Evolutionary conservation across 2,329 filamentous ascomycete species (phyloP).

Genomic region (Shiraia bambusicola): DNA sequence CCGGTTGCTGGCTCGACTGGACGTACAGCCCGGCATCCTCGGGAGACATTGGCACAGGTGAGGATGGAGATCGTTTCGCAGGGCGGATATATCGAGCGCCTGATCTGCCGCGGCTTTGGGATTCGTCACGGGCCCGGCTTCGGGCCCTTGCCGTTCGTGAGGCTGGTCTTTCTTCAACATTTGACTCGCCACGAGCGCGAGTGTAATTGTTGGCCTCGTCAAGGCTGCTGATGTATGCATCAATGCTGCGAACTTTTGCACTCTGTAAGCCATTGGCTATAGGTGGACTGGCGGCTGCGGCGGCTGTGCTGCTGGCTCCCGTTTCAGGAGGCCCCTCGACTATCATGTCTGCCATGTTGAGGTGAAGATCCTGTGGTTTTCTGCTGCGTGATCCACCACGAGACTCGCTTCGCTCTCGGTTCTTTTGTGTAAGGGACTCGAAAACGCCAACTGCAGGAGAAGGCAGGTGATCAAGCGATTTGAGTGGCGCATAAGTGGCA

Average conservation of each 20-base stretch:
- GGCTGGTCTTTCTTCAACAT: constrained; percentile 49
- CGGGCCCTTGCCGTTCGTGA: constrained; percentile 51
- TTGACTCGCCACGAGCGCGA: constrained; percentile 41
- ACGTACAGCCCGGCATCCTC: constrained; percentile 65
- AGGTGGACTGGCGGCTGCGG: constrained; percentile 48
- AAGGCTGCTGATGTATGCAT: constrained; percentile 84
- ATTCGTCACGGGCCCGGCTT: constrained; percentile 57
- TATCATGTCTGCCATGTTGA: constrained; percentile 49
- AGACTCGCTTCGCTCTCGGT: constrained; percentile 49
- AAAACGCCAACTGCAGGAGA: constrained; percentile 69
- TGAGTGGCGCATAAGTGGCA: constrained; percentile 36
- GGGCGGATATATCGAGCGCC: constrained; percentile 69
- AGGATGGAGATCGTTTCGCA: constrained; percentile 84
- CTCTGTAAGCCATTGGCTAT: constrained; percentile 54
- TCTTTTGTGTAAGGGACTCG: constrained; percentile 62
- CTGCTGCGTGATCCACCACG: constrained; percentile 74
- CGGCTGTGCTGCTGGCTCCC: constrained; percentile 55
- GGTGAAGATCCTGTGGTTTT: constrained; percentile 70
- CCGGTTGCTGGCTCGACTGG: constrained; percentile 45
- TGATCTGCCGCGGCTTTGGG: constrained; percentile 70
- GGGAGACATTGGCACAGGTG: constrained; percentile 90
- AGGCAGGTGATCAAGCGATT: constrained; percentile 52
- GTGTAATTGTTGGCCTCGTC: constrained; percentile 70
- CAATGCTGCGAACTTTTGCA: constrained; percentile 66
- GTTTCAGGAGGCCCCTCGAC: constrained; percentile 37